A percentile compares a stretch with the other conserved stretches of the same genome.
These are phyloP conservation scores for Jatropha multifida DNA, from an alignment of 441 rosid species.

Conservation along the genomic window DNA sequence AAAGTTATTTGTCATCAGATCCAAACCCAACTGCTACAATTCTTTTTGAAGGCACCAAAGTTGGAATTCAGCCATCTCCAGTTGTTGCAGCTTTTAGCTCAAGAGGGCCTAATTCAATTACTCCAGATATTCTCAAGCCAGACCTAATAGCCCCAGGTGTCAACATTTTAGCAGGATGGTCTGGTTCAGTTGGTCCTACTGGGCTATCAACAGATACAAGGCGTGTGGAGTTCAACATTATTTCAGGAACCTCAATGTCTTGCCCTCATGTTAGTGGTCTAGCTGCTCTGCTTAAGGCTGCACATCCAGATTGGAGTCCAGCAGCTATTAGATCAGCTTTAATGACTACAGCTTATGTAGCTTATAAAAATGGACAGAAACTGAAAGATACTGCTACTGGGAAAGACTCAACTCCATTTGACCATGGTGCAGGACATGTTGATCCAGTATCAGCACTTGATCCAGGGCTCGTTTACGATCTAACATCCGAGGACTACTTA, in stretches of 20 bases:
- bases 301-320: constrained; percentile 87
- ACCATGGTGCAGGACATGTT: constrained; percentile 89
- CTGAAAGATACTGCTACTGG: constrained; percentile 52
- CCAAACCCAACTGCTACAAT: constrained; percentile 55
- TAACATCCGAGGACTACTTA: constrained; percentile 66
- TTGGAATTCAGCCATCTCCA: constrained; percentile 78
- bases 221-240: constrained; percentile 71
- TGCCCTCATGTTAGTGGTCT: constrained; percentile 95
- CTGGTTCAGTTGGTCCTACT: constrained; percentile 67
- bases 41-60: constrained; percentile 61
- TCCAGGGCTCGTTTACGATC: constrained; percentile 84
- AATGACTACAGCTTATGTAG: constrained; percentile 89
- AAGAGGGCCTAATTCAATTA: constrained; percentile 78
- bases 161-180: constrained; percentile 90
- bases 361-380: constrained; percentile 52
- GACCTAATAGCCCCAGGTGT: constrained; percentile 93
- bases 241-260: constrained; percentile 96
- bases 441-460: constrained; percentile 69
- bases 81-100: constrained; percentile 96
- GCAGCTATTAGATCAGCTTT: constrained; percentile 85
- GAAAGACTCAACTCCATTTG: constrained; percentile 61
- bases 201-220: constrained; percentile 61
- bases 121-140: constrained; percentile 73
- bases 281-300: constrained; percentile 70
- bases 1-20: constrained; percentile 42